Percentiles rank a stretch among this genome's conserved stretches.
phyloP scores from a whole-genome alignment of 176 grass and related monocot species.

The Poa pratensis region DNA sequence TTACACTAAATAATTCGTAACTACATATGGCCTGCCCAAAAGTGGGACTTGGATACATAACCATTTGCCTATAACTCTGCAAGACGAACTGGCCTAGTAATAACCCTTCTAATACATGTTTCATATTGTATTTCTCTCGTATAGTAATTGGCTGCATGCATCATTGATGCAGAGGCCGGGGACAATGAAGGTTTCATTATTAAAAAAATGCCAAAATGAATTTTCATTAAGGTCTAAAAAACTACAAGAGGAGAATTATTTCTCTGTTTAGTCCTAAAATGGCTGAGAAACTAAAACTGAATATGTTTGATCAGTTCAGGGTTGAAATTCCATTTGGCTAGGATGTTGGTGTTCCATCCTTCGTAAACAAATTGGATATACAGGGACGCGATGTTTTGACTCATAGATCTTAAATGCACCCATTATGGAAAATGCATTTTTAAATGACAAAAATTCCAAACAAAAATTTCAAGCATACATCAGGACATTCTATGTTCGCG shows the following conservation, averaged over 20 bases:
- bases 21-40: conserved; percentile 10
- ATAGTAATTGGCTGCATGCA: neutral
- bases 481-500: too few species aligned
- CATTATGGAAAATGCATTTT: too few species aligned
- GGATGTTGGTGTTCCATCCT: neutral
- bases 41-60: neutral
- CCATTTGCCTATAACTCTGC: conserved; percentile 8
- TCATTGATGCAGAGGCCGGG: neutral
- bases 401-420: too few species aligned
- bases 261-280: conserved; percentile 24
- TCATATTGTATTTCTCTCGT: neutral
- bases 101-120: neutral
- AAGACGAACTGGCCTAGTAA: neutral
- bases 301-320: conserved; percentile 31
- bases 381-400: too few species aligned
- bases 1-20: neutral
- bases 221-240: neutral
- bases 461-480: too few species aligned
- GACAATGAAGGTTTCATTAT: neutral
- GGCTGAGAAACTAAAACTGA: conserved; percentile 10
- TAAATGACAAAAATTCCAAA: too few species aligned
- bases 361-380: conserved; percentile 9
- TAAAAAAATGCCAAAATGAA: neutral
- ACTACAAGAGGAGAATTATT: neutral
- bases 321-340: conserved; percentile 7